phyloP scores from a whole-genome alignment of 768 basidiomycete species.

The Auricularia sp. region DNA sequence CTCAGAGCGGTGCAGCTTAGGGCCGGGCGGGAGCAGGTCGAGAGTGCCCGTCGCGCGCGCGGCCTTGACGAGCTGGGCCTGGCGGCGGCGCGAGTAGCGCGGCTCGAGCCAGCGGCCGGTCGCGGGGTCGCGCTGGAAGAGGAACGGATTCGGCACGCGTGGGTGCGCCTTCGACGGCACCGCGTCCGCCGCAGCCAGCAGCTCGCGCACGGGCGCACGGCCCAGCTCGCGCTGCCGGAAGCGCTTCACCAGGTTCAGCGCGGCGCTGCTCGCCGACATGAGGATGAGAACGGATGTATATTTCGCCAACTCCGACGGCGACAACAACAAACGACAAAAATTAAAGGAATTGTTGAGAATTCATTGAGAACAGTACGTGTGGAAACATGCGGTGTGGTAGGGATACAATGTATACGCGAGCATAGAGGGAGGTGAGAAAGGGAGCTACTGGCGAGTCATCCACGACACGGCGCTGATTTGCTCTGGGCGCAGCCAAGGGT shows the following conservation, averaged over 20 bases:
- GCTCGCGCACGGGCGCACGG: neutral
- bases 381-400: no score
- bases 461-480: no score
- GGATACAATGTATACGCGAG: no score
- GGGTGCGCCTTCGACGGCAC: neutral
- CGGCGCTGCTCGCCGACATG: neutral
- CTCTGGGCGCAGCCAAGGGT: no score
- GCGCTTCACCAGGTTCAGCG: neutral
- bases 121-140: constrained; percentile 48
- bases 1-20: constrained; percentile 35
- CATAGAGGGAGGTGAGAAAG: no score
- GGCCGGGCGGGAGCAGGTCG: constrained; percentile 58
- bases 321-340: no score
- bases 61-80: constrained; percentile 68
- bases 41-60: constrained; percentile 46
- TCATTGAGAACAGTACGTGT: no score
- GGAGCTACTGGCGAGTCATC: no score
- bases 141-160: constrained; percentile 50
- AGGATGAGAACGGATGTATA: no score
- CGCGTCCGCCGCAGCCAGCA: neutral
- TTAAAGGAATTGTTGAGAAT: no score
- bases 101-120: constrained; percentile 61
- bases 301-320: no score
- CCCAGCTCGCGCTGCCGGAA: neutral
- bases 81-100: constrained; percentile 62